These are phyloP conservation scores for Pseudopyricularia javanii DNA, from an alignment of 2,329 filamentous ascomycete species.

Conservation along the genomic window DNA sequence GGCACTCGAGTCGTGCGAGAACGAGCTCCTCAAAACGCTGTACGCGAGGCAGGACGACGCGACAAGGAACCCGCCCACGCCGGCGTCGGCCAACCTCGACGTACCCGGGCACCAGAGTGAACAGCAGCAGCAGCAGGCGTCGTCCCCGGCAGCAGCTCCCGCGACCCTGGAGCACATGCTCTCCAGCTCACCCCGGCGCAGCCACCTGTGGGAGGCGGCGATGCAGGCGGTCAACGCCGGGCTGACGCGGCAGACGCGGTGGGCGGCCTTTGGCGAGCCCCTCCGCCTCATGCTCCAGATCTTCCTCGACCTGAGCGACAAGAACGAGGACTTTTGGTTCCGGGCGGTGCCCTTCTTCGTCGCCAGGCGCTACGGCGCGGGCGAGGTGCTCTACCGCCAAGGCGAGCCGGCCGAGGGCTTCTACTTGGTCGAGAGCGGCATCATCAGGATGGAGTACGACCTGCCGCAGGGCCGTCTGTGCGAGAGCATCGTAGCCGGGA, in stretches of 20 bases:
- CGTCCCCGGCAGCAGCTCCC: background rate
- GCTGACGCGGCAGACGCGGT: conserved; percentile 49
- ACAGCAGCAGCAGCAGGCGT: background rate
- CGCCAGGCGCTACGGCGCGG: conserved; percentile 53
- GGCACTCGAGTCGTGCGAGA: conserved; percentile 88
- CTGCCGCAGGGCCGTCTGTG: conserved; percentile 80
- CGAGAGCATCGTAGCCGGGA: conserved; percentile 86
- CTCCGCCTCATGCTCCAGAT: conserved; percentile 85
- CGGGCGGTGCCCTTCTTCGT: conserved; percentile 64
- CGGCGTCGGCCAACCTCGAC: conserved; percentile 24
- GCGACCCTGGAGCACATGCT: conserved; percentile 21
- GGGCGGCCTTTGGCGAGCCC: conserved; percentile 81
- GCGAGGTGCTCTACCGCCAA: conserved; percentile 63
- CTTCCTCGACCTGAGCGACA: conserved; percentile 76
- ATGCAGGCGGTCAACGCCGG: conserved; percentile 56
- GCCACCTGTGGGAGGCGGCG: conserved; percentile 67
- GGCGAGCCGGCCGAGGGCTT: conserved; percentile 73
- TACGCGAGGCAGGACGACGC: conserved; percentile 56
- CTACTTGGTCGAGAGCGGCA: conserved; percentile 81
- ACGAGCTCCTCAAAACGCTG: conserved; percentile 74
- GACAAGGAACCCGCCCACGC: background rate
- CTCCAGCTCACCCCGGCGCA: conserved; percentile 71
- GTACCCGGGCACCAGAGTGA: conserved; percentile 25
- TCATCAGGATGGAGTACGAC: conserved; percentile 81
- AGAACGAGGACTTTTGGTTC: conserved; percentile 96